Conservation (phyloP, 257 asterid species). For the Linderniella brevidens region DNA sequence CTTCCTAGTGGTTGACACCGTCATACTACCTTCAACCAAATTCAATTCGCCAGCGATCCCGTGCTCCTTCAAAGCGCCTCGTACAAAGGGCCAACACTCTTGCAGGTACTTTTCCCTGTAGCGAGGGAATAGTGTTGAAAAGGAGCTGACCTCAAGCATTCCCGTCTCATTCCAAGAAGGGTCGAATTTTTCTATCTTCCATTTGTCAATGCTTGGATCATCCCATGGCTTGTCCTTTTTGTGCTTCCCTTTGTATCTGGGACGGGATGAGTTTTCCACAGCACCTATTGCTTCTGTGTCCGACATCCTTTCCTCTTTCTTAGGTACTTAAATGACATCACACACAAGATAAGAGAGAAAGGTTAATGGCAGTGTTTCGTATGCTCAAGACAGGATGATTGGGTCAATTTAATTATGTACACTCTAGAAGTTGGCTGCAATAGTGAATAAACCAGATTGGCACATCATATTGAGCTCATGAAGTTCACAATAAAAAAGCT, state of each 20-base stretch:
- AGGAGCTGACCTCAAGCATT: conserved; percentile 44
- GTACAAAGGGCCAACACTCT: conserved; percentile 75
- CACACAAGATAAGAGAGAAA: no score
- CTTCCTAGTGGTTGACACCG: conserved; percentile 74
- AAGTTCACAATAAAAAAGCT: no score
- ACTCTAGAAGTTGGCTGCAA: no score
- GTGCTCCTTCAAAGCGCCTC: conserved; percentile 58
- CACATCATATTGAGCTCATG: no score
- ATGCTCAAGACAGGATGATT: no score
- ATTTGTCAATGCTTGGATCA: conserved; percentile 47
- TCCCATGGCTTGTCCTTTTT: conserved; percentile 73
- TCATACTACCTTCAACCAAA: conserved; percentile 88
- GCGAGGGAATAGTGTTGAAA: conserved; percentile 47
- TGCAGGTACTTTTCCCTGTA: conserved; percentile 74
- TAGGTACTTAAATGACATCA: no score
- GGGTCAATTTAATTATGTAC: not conserved
- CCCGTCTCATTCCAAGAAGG: conserved; percentile 52
- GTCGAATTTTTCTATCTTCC: conserved; percentile 60
- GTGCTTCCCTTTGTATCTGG: conserved; percentile 55
- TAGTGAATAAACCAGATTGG: no score
- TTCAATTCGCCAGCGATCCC: conserved; percentile 53
- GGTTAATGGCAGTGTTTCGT: no score
- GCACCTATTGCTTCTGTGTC: no score
- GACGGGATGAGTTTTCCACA: conserved; percentile 17
- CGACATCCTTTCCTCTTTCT: no score